Conservation (phyloP, 2,329 filamentous ascomycete species). For the Fusarium chaquense region DNA sequence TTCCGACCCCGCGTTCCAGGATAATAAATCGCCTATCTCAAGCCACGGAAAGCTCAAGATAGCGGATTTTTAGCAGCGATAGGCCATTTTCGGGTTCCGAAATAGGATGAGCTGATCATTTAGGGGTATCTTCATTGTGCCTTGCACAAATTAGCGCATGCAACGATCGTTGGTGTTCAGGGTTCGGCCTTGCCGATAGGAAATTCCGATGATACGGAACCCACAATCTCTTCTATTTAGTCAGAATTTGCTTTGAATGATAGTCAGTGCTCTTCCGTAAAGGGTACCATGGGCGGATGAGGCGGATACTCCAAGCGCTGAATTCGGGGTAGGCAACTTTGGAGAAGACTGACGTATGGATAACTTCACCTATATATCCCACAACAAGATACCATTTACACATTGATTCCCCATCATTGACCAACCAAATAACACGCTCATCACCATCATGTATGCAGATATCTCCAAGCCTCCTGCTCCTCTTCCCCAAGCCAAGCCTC, state of each 20-base stretch:
- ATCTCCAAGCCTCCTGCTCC: conserved; percentile 45
- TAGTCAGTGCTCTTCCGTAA: not conserved
- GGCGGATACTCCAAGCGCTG: not conserved
- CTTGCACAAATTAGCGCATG: not conserved
- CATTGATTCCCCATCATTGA: not conserved
- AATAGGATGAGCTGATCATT: not conserved
- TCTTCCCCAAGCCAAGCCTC: conserved; percentile 42
- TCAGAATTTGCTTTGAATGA: not conserved
- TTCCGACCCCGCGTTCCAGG: conserved; percentile 16
- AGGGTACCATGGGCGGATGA: not conserved
- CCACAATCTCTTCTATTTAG: accelerated
- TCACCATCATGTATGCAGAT: conserved; percentile 43
- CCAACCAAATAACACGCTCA: not conserved
- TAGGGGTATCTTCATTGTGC: accelerated
- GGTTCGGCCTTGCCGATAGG: conserved; percentile 27
- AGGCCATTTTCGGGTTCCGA: not conserved
- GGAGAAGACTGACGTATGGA: not conserved
- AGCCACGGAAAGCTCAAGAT: not conserved
- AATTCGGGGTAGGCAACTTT: not conserved
- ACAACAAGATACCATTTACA: not conserved
- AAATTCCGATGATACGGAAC: conserved; percentile 19
- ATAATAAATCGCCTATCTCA: not conserved
- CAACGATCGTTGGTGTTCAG: not conserved
- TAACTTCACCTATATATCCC: not conserved
- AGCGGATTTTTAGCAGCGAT: not conserved